Percentiles rank a stretch among this genome's conserved stretches.
Conservation (phyloP, 306 rosid genomes). For the Quercus cerris region DNA sequence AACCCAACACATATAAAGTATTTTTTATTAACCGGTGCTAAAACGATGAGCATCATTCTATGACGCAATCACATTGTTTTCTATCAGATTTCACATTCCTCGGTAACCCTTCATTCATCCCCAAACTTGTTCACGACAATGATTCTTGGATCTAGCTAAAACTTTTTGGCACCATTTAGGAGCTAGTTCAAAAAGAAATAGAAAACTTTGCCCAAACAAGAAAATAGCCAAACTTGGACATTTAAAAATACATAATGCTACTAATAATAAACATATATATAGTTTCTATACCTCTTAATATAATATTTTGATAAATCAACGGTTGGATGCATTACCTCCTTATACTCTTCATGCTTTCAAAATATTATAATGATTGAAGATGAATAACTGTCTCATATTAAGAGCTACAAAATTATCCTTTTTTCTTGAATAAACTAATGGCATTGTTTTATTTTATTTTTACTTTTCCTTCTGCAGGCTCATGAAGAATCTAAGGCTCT, state of each 20-base stretch:
- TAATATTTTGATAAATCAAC: too few relatives aligned
- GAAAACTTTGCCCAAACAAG: neutral
- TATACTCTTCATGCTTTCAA: too few relatives aligned
- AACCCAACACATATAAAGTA: conserved; percentile 3
- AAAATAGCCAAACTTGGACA: neutral
- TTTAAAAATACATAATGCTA: neutral
- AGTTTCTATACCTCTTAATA: too few relatives aligned
- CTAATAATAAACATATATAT: too few relatives aligned
- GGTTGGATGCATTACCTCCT: too few relatives aligned
- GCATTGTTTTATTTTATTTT: neutral
- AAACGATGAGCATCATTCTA: conserved; percentile 7
- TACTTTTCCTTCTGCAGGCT: conserved; percentile 32
- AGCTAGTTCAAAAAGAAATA: neutral
- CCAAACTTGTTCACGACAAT: conserved; percentile 5
- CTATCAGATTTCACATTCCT: conserved; percentile 20
- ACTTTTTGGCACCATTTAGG: conserved; percentile 12
- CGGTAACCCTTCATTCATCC: conserved; percentile 2
- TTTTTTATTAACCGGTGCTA: conserved; percentile 8
- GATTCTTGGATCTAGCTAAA: conserved; percentile 30
- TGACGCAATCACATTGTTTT: conserved; percentile 15
- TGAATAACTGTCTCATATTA: too few relatives aligned
- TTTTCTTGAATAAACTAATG: neutral
- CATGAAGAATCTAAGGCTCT: conserved; percentile 58
- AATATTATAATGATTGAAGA: too few relatives aligned
- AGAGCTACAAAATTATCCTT: neutral